These are phyloP conservation scores for Hypoxylon lenormandii DNA, from an alignment of 495 filamentous ascomycete species.

Conservation along the genomic window DNA sequence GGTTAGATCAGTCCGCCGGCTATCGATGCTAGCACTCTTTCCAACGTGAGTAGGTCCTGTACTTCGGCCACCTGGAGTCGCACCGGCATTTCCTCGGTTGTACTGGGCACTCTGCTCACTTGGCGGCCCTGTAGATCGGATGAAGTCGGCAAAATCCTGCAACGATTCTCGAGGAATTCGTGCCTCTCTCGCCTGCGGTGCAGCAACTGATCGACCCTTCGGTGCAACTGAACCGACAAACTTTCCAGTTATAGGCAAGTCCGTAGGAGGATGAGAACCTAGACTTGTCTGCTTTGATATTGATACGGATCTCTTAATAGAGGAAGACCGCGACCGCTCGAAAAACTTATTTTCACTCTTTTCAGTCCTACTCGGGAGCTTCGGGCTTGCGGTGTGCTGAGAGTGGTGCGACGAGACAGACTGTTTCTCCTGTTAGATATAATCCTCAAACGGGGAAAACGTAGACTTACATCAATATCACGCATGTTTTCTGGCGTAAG, in stretches of 20 bases:
- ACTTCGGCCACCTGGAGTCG: slow-evolving; percentile 40
- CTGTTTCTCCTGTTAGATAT: slow-evolving; percentile 53
- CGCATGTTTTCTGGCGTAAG: slow-evolving; percentile 90
- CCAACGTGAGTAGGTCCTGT: slow-evolving; percentile 40
- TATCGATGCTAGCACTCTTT: slow-evolving; percentile 47
- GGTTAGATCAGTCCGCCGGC: slow-evolving; percentile 48
- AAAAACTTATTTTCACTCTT: slow-evolving; percentile 58
- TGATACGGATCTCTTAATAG: slow-evolving; percentile 55
- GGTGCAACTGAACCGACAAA: slow-evolving; percentile 43
- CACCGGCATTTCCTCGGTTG: slow-evolving; percentile 15
- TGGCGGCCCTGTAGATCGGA: slow-evolving; percentile 81
- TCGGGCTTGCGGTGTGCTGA: slow-evolving; percentile 52
- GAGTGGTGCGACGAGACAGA: slow-evolving; percentile 51
- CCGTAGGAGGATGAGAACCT: slow-evolving; percentile 52
- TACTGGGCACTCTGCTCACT: slow-evolving; percentile 49
- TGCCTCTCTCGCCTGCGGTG: slow-evolving; percentile 73
- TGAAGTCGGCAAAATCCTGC: slow-evolving; percentile 85
- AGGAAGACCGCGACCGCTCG: slow-evolving; percentile 59
- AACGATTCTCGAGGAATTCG: slow-evolving; percentile 72
- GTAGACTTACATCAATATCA: slow-evolving; percentile 78
- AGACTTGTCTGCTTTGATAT: slow-evolving; percentile 56
- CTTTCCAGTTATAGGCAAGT: slow-evolving; percentile 49
- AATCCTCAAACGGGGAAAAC: neutral
- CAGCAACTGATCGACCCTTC: slow-evolving; percentile 52
- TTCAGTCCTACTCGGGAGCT: slow-evolving; percentile 50